These are phyloP conservation scores for Cyphellophora europaea DNA, from an alignment of 2,329 filamentous ascomycete genomes.

Conservation along the genomic window DNA sequence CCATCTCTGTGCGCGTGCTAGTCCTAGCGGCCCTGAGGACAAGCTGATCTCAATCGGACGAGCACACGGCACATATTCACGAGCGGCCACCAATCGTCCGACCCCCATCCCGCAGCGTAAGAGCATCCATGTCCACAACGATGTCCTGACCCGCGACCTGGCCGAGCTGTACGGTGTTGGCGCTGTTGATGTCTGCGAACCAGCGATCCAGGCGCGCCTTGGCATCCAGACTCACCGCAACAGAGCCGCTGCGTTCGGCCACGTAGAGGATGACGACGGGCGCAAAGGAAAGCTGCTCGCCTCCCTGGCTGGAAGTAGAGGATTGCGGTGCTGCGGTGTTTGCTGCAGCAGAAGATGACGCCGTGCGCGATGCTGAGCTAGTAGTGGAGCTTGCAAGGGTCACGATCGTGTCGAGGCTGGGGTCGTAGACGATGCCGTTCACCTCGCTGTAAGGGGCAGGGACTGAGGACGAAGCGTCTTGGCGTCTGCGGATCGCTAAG, in stretches of 20 bases:
- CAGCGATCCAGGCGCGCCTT: background rate
- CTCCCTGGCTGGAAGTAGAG: conserved; percentile 9
- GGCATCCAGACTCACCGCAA: background rate
- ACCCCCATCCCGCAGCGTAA: background rate
- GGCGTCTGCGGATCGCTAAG: conserved; percentile 21
- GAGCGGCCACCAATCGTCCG: too few relatives aligned
- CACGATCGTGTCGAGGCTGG: conserved; percentile 12
- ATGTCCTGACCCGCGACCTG: background rate
- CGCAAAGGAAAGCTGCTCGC: conserved; percentile 7
- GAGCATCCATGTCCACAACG: background rate
- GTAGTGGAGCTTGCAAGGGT: conserved; percentile 6
- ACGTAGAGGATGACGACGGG: conserved; percentile 17
- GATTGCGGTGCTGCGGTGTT: conserved; percentile 5
- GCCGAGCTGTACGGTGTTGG: background rate
- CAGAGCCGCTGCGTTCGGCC: background rate
- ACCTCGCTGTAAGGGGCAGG: conserved; percentile 27
- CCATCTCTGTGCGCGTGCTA: too few relatives aligned
- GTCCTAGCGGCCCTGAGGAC: too few relatives aligned
- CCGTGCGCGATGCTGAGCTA: too few relatives aligned
- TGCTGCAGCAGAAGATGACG: conserved; percentile 30
- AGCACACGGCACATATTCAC: too few relatives aligned
- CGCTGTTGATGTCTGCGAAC: background rate
- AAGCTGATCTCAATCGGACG: too few relatives aligned
- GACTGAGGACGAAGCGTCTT: conserved; percentile 9
- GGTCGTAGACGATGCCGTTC: conserved; percentile 36